Base-by-base conservation (phyloP, 306 rosid species). In the Sicyos edulis region DNA sequence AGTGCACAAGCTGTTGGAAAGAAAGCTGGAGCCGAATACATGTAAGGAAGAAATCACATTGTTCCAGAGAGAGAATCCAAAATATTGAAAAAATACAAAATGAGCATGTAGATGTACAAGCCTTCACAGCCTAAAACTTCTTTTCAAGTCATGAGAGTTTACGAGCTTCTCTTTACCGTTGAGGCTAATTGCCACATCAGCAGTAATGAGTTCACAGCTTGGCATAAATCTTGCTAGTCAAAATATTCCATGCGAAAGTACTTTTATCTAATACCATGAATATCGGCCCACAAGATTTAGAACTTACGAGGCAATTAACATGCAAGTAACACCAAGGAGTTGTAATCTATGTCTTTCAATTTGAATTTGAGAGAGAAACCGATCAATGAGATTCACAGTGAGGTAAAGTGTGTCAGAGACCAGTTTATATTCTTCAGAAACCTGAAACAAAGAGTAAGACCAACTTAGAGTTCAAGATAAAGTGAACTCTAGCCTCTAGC, bases 381-480 rank as follows among this genome's bases (percentile, higher is more conserved):
- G 95, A 73, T 93, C 99, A 16, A 91, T 87, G 81, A 93, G 92
- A 83, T 87, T 86, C 63, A 89, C 90, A 8, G 99, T 86, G 34
- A 93, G 96, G 88, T 89, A 89, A 73, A 93, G 97, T 53, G 97
- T 89, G 80, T 93, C 99, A 9, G 96, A 89, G 79, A 85, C 96
- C 71, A 93, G 75, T 45, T 79, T 83, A 72, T 86, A 93, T 76
- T 91, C 99, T 79, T 93, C 97, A 71, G 95, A 85, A 76, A 93
- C 96, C 99, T 93, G 92, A 81, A 83, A 85, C 34, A 74, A 37
- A 37, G 55, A 55, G 17, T 12, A 29, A 19, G 12, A 54, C 15
- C 49, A 54, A 66, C 44, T 21, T 70, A 51, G 40, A 63, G 70
- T 75, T 13, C 75, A 74, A 80, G 47, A 67, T 69, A 50, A 51